Conservation (phyloP, 106 monocot genomes). For the Narthecium ossifragum region DNA sequence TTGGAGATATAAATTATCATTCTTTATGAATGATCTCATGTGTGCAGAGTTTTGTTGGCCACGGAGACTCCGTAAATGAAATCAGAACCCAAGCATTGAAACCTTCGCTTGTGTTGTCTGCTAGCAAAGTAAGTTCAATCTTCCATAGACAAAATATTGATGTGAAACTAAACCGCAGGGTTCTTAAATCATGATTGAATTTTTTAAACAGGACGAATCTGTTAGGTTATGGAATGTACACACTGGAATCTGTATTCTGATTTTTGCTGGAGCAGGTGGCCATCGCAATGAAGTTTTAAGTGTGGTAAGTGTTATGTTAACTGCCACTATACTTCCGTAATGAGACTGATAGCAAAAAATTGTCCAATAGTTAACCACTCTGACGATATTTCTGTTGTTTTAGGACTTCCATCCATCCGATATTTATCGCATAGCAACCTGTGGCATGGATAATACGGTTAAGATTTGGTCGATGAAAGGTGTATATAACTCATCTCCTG, state of each 20-base stretch:
- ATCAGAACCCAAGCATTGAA: slow-evolving; percentile 89
- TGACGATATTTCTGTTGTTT: slow-evolving; percentile 4
- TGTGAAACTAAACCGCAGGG: neutral
- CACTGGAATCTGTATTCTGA: slow-evolving; percentile 94
- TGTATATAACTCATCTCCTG: no score
- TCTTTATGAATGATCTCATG: neutral
- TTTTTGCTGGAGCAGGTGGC: slow-evolving; percentile 97
- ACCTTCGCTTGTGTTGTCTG: slow-evolving; percentile 89
- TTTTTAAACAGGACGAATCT: slow-evolving; percentile 74
- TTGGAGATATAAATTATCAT: neutral
- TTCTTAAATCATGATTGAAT: neutral
- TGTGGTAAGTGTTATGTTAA: slow-evolving; percentile 72
- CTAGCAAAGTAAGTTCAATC: slow-evolving; percentile 71
- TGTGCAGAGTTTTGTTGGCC: slow-evolving; percentile 84
- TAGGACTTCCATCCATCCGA: slow-evolving; percentile 99
- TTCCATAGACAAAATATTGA: no score
- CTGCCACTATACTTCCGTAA: no score
- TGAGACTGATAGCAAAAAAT: no score
- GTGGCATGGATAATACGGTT: slow-evolving; percentile 98
- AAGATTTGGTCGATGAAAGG: slow-evolving; percentile 99
- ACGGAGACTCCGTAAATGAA: slow-evolving; percentile 96
- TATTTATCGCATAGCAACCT: slow-evolving; percentile 92
- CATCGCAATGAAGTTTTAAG: slow-evolving; percentile 99
- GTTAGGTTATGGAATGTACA: slow-evolving; percentile 96
- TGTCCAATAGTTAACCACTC: neutral